These are phyloP conservation scores for Picea glauca DNA, from an alignment of 75 land plant species.

Conservation along the genomic window DNA sequence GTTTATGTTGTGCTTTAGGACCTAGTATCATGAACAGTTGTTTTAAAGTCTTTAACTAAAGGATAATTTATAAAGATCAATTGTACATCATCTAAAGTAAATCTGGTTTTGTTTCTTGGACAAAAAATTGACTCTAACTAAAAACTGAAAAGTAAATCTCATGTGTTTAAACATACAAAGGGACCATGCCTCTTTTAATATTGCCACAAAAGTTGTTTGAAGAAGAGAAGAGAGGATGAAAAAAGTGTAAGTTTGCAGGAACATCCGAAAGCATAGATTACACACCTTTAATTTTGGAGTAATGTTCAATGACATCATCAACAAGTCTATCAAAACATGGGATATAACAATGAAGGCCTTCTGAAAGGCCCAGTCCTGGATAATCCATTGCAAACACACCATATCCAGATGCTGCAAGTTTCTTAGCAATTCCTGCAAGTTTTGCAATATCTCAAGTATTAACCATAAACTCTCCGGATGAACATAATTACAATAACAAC, in stretches of 20 bases:
- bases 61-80: not conserved
- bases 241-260: not conserved
- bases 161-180: not conserved
- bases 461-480: not conserved
- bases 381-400: slow-evolving; percentile 98
- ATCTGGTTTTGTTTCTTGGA: not conserved
- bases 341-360: slow-evolving; percentile 90
- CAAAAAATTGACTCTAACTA: not conserved
- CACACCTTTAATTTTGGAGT: slow-evolving; percentile 68
- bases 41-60: not conserved
- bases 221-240: not conserved
- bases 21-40: not conserved
- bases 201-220: not conserved
- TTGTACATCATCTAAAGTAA: not conserved
- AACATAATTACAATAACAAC: not conserved
- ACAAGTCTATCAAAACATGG: slow-evolving; percentile 79
- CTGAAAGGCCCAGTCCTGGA: slow-evolving; percentile 94
- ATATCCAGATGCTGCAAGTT: slow-evolving; percentile 72
- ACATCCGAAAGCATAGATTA: not conserved
- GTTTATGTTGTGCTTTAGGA: not conserved
- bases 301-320: slow-evolving; percentile 88
- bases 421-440: slow-evolving; percentile 75
- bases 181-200: not conserved
- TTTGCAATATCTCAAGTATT: not conserved
- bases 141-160: not conserved